Base-by-base conservation (phyloP, 306 rosid genomes). In the Glycyrrhiza uralensis region DNA sequence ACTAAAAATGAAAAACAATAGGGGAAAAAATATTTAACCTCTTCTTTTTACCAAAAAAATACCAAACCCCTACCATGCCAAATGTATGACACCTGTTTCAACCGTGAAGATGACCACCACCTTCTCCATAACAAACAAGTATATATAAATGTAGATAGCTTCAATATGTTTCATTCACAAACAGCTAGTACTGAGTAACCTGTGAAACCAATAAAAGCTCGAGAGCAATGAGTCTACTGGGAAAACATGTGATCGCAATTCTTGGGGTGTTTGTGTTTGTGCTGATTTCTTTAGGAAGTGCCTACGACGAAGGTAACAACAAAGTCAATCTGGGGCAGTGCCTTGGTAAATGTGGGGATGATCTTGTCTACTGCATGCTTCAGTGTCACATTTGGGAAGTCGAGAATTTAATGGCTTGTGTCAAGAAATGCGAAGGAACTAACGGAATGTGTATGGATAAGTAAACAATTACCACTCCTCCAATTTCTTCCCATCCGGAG, bases 41-140 rank as follows among this genome's bases (percentile, higher is more conserved):
- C n/a, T n/a, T n/a, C n/a, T n/a, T n/a, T n/a, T n/a, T n/a, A n/a
- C n/a, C n/a, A n/a, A n/a, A n/a, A n/a, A n/a, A 64, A 29, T 1
- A 51, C 56, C 45, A 64, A 75, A 65, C 58, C 52, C 28, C 56
- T 2, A 54, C 13, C 67, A 65, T 66, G 41, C 58, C 54, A 54
- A 18, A 35, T 22, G 67, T n/a, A 11, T 66, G 74, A 75, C 38
- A 39, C 30, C 9, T 13, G 2, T 52, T 65, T 56, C 36, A 51
- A 55, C n/a, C 74, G 67, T 75, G 66, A 54, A 75, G 36, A 55
- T 55, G 28, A 76, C 28, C 26, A 23, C 28, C 68, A 66, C 68
- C n/a, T 42, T 44, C 68, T 13, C 58, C 45, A n/a, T 5, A 56
- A 14, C 50, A 20, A 52, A n/a, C n/a, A n/a, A n/a, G n/a, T n/a